Evolutionary conservation across 1,284 basidiomycete genomes (phyloP).

Genomic region (Ganoderma resinaceum): DNA sequence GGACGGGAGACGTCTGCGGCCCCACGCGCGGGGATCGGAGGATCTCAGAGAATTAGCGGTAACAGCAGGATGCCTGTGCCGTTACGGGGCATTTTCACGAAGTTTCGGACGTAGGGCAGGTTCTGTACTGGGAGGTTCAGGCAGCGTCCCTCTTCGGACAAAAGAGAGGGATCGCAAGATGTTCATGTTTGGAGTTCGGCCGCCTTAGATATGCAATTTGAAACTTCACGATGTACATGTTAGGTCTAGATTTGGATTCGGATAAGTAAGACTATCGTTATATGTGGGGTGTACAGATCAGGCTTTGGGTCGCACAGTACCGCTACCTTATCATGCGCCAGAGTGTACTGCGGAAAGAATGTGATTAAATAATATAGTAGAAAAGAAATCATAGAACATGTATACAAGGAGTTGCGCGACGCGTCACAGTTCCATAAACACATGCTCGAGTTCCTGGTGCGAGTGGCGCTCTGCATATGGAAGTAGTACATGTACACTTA

Average conservation of each 20-base stretch:
- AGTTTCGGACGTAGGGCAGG: constrained; percentile 32
- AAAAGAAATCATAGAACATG: background rate
- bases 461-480: too few relatives aligned
- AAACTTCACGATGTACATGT: background rate
- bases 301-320: background rate
- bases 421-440: background rate
- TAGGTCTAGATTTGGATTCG: too few relatives aligned
- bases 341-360: background rate
- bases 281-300: background rate
- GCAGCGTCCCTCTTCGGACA: background rate
- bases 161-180: constrained; percentile 3
- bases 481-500: background rate
- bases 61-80: constrained; percentile 40
- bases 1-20: constrained; percentile 3
- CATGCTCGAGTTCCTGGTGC: background rate
- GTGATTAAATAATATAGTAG: background rate
- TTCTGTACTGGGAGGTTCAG: background rate
- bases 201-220: background rate
- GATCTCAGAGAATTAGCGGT: background rate
- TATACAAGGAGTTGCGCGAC: background rate
- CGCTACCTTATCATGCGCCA: background rate
- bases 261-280: too few relatives aligned
- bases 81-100: constrained; percentile 39
- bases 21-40: constrained; percentile 8
- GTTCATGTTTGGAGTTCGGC: background rate